phyloP scores from a whole-genome alignment of 164 flowering plant species.

The Vitis rotundifolia region DNA sequence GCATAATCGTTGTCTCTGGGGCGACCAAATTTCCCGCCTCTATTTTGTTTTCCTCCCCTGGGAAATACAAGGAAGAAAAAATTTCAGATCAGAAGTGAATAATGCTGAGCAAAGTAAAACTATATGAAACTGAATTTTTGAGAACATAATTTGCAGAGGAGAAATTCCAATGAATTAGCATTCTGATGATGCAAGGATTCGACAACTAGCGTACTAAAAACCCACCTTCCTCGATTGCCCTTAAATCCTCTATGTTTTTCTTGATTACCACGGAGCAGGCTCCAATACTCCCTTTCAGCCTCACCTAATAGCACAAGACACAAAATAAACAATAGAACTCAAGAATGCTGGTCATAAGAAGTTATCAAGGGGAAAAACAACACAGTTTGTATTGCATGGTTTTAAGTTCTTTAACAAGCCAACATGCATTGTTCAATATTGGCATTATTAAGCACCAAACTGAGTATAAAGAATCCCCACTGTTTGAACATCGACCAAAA shows the following conservation, averaged over 20 bases:
- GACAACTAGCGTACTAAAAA: not conserved
- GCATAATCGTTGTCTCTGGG: conserved; percentile 38
- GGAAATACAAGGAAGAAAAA: conserved; percentile 1
- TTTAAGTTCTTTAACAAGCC: too few relatives aligned
- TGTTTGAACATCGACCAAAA: too few relatives aligned
- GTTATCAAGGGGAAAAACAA: too few relatives aligned
- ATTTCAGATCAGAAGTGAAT: not conserved
- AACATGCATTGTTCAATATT: too few relatives aligned
- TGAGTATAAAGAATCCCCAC: too few relatives aligned
- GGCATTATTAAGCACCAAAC: too few relatives aligned
- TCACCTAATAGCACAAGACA: conserved; percentile 52
- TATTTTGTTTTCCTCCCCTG: conserved; percentile 69
- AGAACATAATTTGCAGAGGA: not conserved
- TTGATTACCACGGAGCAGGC: conserved; percentile 52
- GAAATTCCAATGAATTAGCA: not conserved
- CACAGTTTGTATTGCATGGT: too few relatives aligned
- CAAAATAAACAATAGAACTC: too few relatives aligned
- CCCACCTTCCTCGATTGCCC: conserved; percentile 68
- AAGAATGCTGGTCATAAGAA: too few relatives aligned
- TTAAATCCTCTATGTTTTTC: conserved; percentile 39
- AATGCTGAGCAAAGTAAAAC: not conserved
- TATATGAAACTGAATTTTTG: not conserved
- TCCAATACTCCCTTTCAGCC: conserved; percentile 88
- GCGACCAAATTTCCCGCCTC: conserved; percentile 56
- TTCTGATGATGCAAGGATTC: not conserved